Conservation (phyloP, 768 basidiomycete genomes). For the Fibroporia radiculosa region DNA sequence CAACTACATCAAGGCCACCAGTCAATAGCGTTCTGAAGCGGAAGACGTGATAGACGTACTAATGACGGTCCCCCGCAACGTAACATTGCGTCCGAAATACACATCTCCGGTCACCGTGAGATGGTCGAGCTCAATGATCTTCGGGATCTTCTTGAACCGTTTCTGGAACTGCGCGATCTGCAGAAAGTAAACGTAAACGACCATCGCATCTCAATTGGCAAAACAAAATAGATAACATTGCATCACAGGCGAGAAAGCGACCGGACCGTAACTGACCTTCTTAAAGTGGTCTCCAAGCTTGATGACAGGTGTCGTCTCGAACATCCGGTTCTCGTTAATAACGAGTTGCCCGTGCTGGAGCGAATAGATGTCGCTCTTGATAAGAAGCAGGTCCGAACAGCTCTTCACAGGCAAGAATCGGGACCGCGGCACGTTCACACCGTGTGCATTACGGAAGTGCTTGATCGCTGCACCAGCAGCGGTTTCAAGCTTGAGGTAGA, state of each 20-base stretch:
- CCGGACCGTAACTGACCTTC: conserved; percentile 40
- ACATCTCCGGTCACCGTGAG: conserved; percentile 67
- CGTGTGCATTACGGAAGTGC: conserved; percentile 58
- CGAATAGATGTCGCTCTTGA: conserved; percentile 65
- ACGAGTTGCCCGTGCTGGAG: conserved; percentile 62
- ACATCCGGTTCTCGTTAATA: conserved; percentile 51
- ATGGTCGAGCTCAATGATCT: conserved; percentile 67
- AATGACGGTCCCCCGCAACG: conserved; percentile 61
- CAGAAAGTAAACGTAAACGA: background rate
- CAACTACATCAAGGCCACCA: conserved; percentile 17
- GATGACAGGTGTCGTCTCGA: conserved; percentile 60
- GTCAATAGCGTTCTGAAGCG: conserved; percentile 1
- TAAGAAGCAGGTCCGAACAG: conserved; percentile 56
- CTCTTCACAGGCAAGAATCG: conserved; percentile 65
- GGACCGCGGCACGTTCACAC: conserved; percentile 65
- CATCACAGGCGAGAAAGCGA: background rate
- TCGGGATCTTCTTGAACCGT: conserved; percentile 69
- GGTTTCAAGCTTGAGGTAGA: conserved; percentile 69
- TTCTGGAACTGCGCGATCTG: conserved; percentile 59
- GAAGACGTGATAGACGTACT: conserved; percentile 19
- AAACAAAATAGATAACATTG: background rate
- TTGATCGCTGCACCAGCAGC: conserved; percentile 73
- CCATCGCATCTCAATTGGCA: background rate
- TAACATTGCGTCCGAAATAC: conserved; percentile 57
- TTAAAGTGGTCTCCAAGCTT: conserved; percentile 76